A percentile compares a stretch with the other conserved stretches of the same genome.
These are phyloP conservation scores for Arctium lappa DNA, from an alignment of 129 eudicot genomes.

Conservation along the genomic window DNA sequence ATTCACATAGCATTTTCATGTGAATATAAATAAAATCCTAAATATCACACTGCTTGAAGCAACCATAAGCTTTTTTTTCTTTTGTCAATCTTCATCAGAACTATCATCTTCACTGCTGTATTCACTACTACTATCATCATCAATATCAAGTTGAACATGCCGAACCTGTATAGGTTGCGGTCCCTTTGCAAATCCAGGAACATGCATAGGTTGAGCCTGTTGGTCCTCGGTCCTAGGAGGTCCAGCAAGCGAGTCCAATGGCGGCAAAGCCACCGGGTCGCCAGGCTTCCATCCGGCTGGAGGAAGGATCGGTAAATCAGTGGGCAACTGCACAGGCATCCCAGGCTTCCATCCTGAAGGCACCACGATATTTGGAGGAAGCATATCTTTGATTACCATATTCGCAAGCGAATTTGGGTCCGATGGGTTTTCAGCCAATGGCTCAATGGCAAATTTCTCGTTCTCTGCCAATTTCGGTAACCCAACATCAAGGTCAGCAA, in stretches of 20 bases:
- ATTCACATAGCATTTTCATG: neutral
- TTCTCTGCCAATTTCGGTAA: slow-evolving; percentile 57
- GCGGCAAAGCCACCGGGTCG: slow-evolving; percentile 83
- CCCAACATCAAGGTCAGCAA: slow-evolving; percentile 85
- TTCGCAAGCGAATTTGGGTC: slow-evolving; percentile 45
- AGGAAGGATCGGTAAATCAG: slow-evolving; percentile 66
- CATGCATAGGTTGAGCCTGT: slow-evolving; percentile 36
- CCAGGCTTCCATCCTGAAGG: slow-evolving; percentile 99
- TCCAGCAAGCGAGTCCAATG: slow-evolving; percentile 52
- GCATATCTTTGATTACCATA: slow-evolving; percentile 51
- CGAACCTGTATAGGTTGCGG: slow-evolving; percentile 85
- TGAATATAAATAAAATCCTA: neutral
- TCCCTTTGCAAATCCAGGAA: slow-evolving; percentile 45
- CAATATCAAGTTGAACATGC: slow-evolving; percentile 83
- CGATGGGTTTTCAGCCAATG: slow-evolving; percentile 48
- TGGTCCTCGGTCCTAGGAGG: slow-evolving; percentile 57
- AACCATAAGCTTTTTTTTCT: neutral
- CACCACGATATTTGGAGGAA: slow-evolving; percentile 72
- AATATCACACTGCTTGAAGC: neutral
- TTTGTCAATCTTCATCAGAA: slow-evolving; percentile 70
- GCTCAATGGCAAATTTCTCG: slow-evolving; percentile 54
- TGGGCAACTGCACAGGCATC: slow-evolving; percentile 92
- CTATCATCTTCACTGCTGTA: slow-evolving; percentile 63
- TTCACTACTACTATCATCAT: slow-evolving; percentile 77
- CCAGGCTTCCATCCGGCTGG: slow-evolving; percentile 99